Base-by-base conservation (phyloP, 352 stramenopile species). In the Vaucheria bursata region DNA sequence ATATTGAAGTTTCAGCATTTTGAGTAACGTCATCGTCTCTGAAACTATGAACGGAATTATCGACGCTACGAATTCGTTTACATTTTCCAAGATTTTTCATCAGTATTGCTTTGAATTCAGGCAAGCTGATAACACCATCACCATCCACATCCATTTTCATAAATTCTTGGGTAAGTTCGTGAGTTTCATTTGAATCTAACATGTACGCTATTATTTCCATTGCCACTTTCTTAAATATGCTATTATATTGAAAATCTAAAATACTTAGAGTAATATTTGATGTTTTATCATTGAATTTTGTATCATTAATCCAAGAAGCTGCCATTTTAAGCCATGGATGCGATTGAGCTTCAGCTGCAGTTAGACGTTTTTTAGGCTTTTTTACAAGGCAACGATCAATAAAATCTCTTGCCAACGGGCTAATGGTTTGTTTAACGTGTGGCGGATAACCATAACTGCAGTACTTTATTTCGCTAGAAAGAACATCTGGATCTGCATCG, bases 321-420 rank as follows among this genome's bases (percentile, higher is more conserved):
- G 39, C 39, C 35, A 40, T 73, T n/a, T 50, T 69, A 12, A 83
- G 45, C 78, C 78, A 83, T 31, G 78, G 73, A 71, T 83, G 78
- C 73, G 5, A 25, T 67, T 80, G 71, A 31, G 78, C 78, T 29
- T 77, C 25, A 4, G 45, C 34, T 5, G 78, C 78, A 33, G 78
- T 83, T 25, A 83, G 79, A 33, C 78, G 65, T 18, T 80, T 80
- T 31, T 74, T 73, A 0, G 73, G 73, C 45, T 67, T 34, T 65
- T 83, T 83, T 8, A 78, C 32, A n/a, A 83, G 71, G 78, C 78
- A 83, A 18, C 78, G 65, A 66, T 83, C 78, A 49, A 83, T 81
- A 36, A 83, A 81, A 50, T 83, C 78, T n/a, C 64, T 68, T 67
- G 73, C 78, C 5, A 81, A 31, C 8, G 72, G 39, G 8, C 65